phyloP scores from a whole-genome alignment of 345 rosid species.

The Pseudoturritis turrita region DNA sequence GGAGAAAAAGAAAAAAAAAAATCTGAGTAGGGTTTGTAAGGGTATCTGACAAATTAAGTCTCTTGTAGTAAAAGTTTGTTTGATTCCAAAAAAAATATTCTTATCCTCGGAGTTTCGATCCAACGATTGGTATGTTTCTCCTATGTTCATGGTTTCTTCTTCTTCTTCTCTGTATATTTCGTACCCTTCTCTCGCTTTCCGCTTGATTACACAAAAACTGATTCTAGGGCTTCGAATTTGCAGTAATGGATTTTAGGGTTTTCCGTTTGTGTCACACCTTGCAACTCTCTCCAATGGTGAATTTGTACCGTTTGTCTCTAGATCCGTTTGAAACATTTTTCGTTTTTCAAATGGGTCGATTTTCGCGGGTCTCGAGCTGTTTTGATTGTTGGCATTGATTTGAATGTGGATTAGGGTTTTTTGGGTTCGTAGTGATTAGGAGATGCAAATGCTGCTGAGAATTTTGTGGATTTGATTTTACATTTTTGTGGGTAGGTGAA shows the following conservation, averaged over 20 bases:
- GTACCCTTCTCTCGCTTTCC: background rate
- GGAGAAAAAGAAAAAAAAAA: background rate
- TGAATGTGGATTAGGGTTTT: background rate
- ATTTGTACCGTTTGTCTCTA: background rate
- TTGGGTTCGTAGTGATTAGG: background rate
- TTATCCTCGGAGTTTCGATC: slow-evolving; percentile 15
- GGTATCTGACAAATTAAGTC: slow-evolving; percentile 2
- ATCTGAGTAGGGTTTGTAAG: slow-evolving; percentile 22
- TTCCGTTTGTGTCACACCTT: background rate
- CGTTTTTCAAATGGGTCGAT: background rate
- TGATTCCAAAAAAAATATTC: slow-evolving; percentile 20
- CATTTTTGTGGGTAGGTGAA: slow-evolving; percentile 12
- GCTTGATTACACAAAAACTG: background rate
- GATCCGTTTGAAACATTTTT: slow-evolving; percentile 13
- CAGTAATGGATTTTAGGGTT: background rate
- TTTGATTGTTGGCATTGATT: background rate
- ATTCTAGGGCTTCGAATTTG: slow-evolving; percentile 5
- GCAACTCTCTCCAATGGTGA: background rate
- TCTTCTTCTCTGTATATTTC: background rate
- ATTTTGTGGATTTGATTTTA: background rate
- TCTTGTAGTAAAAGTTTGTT: background rate
- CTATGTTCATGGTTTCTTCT: background rate
- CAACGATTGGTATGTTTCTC: slow-evolving; percentile 24
- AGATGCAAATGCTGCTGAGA: slow-evolving; percentile 7
- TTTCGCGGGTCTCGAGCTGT: slow-evolving; percentile 4